Percentiles rank a stretch among this genome's conserved stretches.
These are phyloP conservation scores for Pleurotus ostreatus DNA, from an alignment of 768 basidiomycete genomes.

Conservation along the genomic window DNA sequence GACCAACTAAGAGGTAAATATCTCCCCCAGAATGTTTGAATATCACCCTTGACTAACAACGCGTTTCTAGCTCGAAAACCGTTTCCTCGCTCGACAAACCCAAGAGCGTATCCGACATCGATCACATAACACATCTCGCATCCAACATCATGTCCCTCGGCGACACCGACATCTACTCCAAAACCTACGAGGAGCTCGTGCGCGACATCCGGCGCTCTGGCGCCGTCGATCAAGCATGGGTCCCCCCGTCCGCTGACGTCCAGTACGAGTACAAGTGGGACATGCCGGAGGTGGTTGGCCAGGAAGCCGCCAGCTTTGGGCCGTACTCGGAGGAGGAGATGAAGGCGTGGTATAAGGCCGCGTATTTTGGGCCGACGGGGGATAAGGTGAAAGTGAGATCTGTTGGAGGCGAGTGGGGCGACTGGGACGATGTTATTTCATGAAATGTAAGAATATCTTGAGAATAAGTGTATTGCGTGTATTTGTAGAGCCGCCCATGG, in stretches of 20 bases:
- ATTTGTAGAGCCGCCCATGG: not conserved
- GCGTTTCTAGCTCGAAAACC: too few species aligned
- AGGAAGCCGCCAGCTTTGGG: slow-evolving; percentile 59
- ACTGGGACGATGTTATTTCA: slow-evolving; percentile 63
- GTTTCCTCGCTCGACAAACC: too few species aligned
- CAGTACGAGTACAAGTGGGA: slow-evolving; percentile 85
- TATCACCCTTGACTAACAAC: too few species aligned
- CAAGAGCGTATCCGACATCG: slow-evolving; percentile 53
- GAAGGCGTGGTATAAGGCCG: slow-evolving; percentile 72
- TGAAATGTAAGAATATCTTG: slow-evolving; percentile 24
- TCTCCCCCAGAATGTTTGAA: not conserved
- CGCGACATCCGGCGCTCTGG: slow-evolving; percentile 72
- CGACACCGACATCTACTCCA: slow-evolving; percentile 82
- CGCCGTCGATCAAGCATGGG: slow-evolving; percentile 63
- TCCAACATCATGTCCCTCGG: slow-evolving; percentile 86
- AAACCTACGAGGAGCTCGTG: slow-evolving; percentile 82
- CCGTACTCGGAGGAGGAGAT: slow-evolving; percentile 82
- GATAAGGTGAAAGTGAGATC: slow-evolving; percentile 74
- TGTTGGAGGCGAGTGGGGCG: slow-evolving; percentile 67
- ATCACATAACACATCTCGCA: slow-evolving; percentile 73
- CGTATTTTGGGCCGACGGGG: slow-evolving; percentile 75
- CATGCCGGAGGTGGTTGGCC: slow-evolving; percentile 37
- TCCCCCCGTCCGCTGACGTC: slow-evolving; percentile 70
- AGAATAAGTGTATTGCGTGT: too few species aligned
- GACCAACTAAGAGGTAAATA: slow-evolving; percentile 28